A percentile compares a stretch with the other conserved stretches of the same genome.
Conservation (phyloP, 805 yeast species). For the Wickerhamiella spandovensis region DNA sequence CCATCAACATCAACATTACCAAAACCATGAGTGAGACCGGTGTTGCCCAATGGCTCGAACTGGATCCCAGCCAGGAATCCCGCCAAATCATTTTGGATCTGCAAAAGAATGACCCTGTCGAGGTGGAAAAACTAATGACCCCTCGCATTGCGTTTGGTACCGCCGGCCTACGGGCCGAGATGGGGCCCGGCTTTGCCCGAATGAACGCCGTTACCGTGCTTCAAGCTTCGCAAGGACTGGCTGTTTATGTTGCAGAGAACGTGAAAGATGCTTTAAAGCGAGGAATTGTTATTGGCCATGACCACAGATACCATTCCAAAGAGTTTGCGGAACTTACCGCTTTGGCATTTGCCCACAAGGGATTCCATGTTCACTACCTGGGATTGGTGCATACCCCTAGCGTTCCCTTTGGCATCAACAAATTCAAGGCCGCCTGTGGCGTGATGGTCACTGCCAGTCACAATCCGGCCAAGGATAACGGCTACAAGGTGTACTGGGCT, state of each 20-base stretch:
- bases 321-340: slow-evolving; percentile 72
- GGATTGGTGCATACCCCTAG: slow-evolving; percentile 65
- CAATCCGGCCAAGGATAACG: slow-evolving; percentile 50
- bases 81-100: slow-evolving; percentile 4
- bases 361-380: slow-evolving; percentile 48
- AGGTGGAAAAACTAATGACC: slow-evolving; percentile 6
- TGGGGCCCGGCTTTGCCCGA: slow-evolving; percentile 83
- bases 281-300: slow-evolving; percentile 73
- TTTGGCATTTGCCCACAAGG: slow-evolving; percentile 51
- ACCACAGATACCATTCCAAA: slow-evolving; percentile 72
- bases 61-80: slow-evolving; percentile 7
- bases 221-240: slow-evolving; percentile 56
- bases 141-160: slow-evolving; percentile 73
- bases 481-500: slow-evolving; percentile 84
- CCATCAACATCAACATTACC: neutral
- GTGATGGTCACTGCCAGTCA: slow-evolving; percentile 58
- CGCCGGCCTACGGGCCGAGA: slow-evolving; percentile 75
- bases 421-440: slow-evolving; percentile 55
- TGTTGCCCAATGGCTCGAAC: slow-evolving; percentile 10
- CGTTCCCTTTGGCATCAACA: slow-evolving; percentile 77
- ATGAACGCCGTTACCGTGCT: slow-evolving; percentile 82
- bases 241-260: slow-evolving; percentile 22
- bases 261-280: slow-evolving; percentile 23
- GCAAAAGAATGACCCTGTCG: slow-evolving; percentile 7
- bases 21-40: neutral